These are phyloP conservation scores for Coemansia sp. DNA, from an alignment of 192 early-diverging fungal genomes.

Conservation along the genomic window DNA sequence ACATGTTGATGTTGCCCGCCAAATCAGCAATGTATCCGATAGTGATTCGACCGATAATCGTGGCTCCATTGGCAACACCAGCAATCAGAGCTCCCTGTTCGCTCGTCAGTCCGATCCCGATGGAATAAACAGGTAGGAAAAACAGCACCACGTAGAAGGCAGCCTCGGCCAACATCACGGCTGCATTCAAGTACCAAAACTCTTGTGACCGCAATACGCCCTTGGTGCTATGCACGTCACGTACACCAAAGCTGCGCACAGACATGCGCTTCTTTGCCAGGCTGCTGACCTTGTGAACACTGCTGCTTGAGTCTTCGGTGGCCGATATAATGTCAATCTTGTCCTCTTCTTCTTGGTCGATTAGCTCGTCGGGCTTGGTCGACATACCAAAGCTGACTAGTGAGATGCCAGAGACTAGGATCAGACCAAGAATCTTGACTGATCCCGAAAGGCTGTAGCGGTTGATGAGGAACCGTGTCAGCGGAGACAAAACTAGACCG, in stretches of 20 bases:
- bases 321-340: constrained; percentile 30
- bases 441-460: constrained; percentile 30
- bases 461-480: constrained; percentile 47
- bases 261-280: constrained; percentile 53
- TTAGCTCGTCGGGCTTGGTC: constrained; percentile 47
- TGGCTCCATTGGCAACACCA: constrained; percentile 63
- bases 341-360: constrained; percentile 46
- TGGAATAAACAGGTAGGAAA: constrained; percentile 51
- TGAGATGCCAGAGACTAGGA: constrained; percentile 30
- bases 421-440: constrained; percentile 40
- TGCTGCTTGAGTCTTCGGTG: constrained; percentile 16
- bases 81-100: constrained; percentile 60
- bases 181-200: constrained; percentile 52
- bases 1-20: constrained; percentile 53
- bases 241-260: constrained; percentile 51
- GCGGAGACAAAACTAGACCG: constrained; percentile 42
- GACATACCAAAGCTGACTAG: constrained; percentile 47
- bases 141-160: constrained; percentile 49
- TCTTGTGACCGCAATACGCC: constrained; percentile 46
- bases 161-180: constrained; percentile 51
- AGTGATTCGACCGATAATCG: constrained; percentile 59
- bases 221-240: constrained; percentile 43
- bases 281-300: constrained; percentile 34
- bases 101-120: constrained; percentile 57
- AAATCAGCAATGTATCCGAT: constrained; percentile 64